phyloP scores from a whole-genome alignment of 2,329 filamentous ascomycete genomes.

The Fusarium secorum region DNA sequence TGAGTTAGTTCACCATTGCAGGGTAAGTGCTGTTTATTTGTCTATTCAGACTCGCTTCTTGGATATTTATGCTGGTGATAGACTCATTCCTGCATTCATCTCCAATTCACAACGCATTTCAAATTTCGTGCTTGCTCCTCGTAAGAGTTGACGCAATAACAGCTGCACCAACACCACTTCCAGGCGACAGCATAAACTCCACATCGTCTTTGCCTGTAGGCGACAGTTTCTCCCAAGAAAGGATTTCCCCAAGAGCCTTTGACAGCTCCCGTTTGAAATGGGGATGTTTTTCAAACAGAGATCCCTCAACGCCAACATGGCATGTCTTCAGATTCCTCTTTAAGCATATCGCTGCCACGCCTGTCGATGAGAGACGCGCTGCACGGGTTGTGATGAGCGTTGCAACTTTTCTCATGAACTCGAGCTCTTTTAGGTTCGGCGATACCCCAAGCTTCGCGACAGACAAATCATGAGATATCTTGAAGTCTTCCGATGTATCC shows the following conservation, averaged over 20 bases:
- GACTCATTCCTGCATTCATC: accelerated
- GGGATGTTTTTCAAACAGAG: conserved; percentile 98
- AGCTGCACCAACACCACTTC: conserved; percentile 6
- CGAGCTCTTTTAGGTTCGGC: conserved; percentile 78
- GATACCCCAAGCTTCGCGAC: conserved; percentile 75
- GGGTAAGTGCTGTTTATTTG: background rate
- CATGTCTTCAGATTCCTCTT: conserved; percentile 89
- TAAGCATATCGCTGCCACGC: conserved; percentile 93
- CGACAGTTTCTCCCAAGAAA: background rate
- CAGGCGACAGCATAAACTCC: background rate
- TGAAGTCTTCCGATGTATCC: conserved; percentile 93
- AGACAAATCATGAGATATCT: conserved; percentile 85
- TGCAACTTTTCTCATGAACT: conserved; percentile 85
- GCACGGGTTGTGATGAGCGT: conserved; percentile 97
- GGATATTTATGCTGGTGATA: accelerated
- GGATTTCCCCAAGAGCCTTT: conserved; percentile 87
- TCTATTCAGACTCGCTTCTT: background rate
- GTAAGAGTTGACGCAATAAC: conserved; percentile 4
- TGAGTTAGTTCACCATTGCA: no score
- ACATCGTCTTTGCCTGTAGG: background rate
- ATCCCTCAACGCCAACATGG: conserved; percentile 95
- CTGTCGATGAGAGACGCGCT: conserved; percentile 90
- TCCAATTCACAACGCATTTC: accelerated
- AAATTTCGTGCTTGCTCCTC: background rate
- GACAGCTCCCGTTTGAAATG: conserved; percentile 95